Conservation (phyloP, 2,329 filamentous ascomycete genomes). For the Colletotrichum caudatum region DNA sequence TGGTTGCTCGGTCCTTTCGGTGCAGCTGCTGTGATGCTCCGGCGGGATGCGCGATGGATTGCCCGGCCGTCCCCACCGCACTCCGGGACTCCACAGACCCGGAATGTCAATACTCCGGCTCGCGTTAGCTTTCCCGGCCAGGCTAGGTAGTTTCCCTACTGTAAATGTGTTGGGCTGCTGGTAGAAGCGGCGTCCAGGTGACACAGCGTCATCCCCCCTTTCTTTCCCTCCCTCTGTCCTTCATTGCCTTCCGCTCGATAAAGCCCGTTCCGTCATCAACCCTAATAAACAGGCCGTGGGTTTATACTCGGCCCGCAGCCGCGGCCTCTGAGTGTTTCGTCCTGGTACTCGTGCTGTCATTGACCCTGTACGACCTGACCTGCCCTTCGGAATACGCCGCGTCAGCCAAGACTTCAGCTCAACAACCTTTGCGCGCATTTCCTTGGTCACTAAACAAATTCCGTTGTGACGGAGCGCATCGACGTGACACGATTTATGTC, state of each 20-base stretch:
- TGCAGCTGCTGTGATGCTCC: not conserved
- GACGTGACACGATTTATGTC: not conserved
- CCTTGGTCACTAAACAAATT: not conserved
- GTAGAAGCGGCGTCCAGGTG: no score
- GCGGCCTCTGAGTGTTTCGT: no score
- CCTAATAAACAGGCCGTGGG: not conserved
- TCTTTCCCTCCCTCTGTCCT: not conserved
- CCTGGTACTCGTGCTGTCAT: not conserved
- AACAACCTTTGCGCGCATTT: not conserved
- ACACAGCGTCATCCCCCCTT: not conserved
- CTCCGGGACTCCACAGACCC: conserved; percentile 1
- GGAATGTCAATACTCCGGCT: not conserved
- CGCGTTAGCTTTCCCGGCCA: not conserved
- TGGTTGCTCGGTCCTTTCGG: not conserved
- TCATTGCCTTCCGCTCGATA: not conserved
- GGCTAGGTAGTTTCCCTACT: not conserved
- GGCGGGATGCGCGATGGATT: not conserved
- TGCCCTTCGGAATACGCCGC: not conserved
- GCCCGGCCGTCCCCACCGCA: not conserved
- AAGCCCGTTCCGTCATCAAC: not conserved
- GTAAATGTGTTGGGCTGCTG: no score
- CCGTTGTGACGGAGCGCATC: not conserved
- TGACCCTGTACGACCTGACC: conserved; percentile 3
- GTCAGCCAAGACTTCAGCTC: not conserved
- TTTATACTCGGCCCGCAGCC: not conserved